These are phyloP conservation scores for Xylaria sp. DNA, from an alignment of 2,329 filamentous ascomycete species.

Conservation along the genomic window DNA sequence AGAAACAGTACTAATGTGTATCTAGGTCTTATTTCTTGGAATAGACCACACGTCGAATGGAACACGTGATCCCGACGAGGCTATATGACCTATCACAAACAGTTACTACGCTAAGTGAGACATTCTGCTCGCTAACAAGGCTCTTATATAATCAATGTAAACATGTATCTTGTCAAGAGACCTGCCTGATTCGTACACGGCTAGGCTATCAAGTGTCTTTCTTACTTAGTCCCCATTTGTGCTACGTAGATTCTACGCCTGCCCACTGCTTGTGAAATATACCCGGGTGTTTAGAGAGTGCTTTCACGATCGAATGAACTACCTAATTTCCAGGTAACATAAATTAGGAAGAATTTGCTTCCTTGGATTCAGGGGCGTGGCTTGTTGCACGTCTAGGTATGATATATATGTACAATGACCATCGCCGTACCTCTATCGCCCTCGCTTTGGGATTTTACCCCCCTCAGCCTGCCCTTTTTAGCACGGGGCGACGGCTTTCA, in stretches of 20 bases:
- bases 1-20: too few relatives aligned
- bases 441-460: neutral
- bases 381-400: slow-evolving; percentile 26
- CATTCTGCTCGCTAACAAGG: too few relatives aligned
- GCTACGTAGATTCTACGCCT: neutral
- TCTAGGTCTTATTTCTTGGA: too few relatives aligned
- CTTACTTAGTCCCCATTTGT: neutral
- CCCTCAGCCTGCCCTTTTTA: neutral
- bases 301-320: neutral
- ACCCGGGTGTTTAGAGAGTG: neutral
- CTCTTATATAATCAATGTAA: too few relatives aligned
- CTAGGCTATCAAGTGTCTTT: neutral
- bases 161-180: too few relatives aligned
- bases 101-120: too few relatives aligned
- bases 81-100: too few relatives aligned
- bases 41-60: too few relatives aligned
- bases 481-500: neutral
- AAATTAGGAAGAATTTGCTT: neutral
- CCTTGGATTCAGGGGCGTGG: neutral
- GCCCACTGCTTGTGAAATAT: neutral
- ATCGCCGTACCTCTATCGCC: neutral
- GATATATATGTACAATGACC: slow-evolving; percentile 29
- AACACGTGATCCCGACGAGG: too few relatives aligned
- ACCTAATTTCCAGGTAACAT: too few relatives aligned
- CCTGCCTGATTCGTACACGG: too few relatives aligned